These are phyloP conservation scores for Kurtzmaniella quercitrusa DNA, from an alignment of 1,139 yeast species.

Conservation along the genomic window DNA sequence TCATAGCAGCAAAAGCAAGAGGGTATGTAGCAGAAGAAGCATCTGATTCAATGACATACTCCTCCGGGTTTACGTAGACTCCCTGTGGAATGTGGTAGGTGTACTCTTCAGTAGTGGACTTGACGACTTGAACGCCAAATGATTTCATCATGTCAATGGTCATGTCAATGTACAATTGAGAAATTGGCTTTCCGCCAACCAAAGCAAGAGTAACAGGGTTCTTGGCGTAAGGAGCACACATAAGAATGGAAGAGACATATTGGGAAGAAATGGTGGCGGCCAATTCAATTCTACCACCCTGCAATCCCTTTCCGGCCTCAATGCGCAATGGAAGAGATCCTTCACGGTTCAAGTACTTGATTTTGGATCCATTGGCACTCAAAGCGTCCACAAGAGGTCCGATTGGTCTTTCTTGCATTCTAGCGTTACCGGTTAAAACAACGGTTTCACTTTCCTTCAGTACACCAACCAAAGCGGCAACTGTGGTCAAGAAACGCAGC, in stretches of 20 bases:
- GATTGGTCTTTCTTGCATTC: constrained; percentile 98
- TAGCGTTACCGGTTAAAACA: constrained; percentile 83
- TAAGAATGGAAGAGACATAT: constrained; percentile 90
- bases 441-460: constrained; percentile 42
- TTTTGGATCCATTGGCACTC: constrained; percentile 68
- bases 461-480: constrained; percentile 70
- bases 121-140: constrained; percentile 79
- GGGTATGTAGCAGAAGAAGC: constrained; percentile 99
- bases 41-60: constrained; percentile 89
- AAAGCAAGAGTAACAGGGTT: constrained; percentile 82
- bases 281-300: constrained; percentile 89
- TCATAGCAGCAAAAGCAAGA: constrained; percentile 95
- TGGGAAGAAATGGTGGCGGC: constrained; percentile 97
- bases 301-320: constrained; percentile 63
- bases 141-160: constrained; percentile 92
- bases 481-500: constrained; percentile 87
- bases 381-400: constrained; percentile 95
- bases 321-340: constrained; percentile 89
- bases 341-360: constrained; percentile 64
- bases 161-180: constrained; percentile 95
- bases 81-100: constrained; percentile 92
- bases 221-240: constrained; percentile 97
- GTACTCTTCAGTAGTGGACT: constrained; percentile 66
- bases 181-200: constrained; percentile 95
- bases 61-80: constrained; percentile 71